Percentiles rank a stretch among this genome's conserved stretches.
phyloP scores from a whole-genome alignment of 495 filamentous ascomycete genomes.

The Penicillium turbatum region DNA sequence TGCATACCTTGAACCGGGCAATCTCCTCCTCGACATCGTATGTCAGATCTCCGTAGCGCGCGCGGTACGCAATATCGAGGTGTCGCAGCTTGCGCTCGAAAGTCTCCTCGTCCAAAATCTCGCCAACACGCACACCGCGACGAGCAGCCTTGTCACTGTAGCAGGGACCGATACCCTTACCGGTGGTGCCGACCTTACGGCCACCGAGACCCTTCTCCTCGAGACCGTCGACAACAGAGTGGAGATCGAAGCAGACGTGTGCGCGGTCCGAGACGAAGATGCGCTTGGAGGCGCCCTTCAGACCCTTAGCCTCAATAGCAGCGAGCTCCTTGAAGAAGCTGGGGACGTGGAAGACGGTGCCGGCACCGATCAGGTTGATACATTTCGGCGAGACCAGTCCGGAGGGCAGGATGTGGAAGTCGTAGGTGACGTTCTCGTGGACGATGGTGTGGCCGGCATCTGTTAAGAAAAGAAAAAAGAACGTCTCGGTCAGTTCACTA shows the following conservation, averaged over 20 bases:
- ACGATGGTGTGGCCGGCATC: conserved; percentile 58
- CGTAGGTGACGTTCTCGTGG: conserved; percentile 55
- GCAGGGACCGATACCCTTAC: conserved; percentile 70
- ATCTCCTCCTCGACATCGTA: conserved; percentile 85
- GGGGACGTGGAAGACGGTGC: conserved; percentile 79
- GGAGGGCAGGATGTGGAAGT: conserved; percentile 70
- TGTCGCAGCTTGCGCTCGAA: conserved; percentile 71
- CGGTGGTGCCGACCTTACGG: conserved; percentile 53
- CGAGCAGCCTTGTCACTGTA: conserved; percentile 79
- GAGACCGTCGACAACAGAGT: conserved; percentile 75
- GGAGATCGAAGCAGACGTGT: conserved; percentile 81
- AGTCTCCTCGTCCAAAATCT: conserved; percentile 66
- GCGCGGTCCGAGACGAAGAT: conserved; percentile 78
- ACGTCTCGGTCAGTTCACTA: conserved; percentile 10
- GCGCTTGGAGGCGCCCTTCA: conserved; percentile 57
- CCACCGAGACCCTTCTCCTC: conserved; percentile 75
- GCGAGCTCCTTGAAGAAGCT: conserved; percentile 84
- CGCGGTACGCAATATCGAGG: conserved; percentile 62
- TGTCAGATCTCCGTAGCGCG: conserved; percentile 67
- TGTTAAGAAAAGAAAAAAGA: conserved; percentile 12
- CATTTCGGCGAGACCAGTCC: conserved; percentile 73
- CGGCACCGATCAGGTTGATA: conserved; percentile 81
- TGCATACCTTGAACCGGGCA: conserved; percentile 53
- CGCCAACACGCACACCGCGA: conserved; percentile 67
- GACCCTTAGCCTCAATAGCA: conserved; percentile 65